Evolutionary conservation across 371 early-diverging fungal genomes (phyloP), one percentile per base, ranked within the genome.

Genomic region (Rhizopus sp.): DNA sequence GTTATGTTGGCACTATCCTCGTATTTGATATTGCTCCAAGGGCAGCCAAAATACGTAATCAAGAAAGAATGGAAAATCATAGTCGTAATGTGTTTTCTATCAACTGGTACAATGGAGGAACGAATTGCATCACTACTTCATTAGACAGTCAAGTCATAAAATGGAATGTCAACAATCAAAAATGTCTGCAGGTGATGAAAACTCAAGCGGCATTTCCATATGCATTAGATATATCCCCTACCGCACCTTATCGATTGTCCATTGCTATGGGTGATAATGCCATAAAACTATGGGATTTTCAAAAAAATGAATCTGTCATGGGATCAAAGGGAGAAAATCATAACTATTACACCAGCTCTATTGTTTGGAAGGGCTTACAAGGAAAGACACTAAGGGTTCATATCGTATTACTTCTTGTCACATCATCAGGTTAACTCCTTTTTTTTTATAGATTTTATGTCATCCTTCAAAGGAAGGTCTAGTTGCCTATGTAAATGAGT

Each of bases 291-390:
- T 78, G 82, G 77, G 57, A 67, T 16, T 60, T 68, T 46, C 58
- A 64, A 42, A 52, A 50, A 37, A 16, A 42, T 5, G 41, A 50
- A 8, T 50, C 50, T 3, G 34, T 64, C 7, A 49, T 70, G 50
- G 41, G 42, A 5, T 31, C 51, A 9, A 65, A 42, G 0, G 29
- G 29, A 7, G 30, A 9, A 30, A 29, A 37, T 16, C 61, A 64
- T 15, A 60, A 76, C 44, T 70, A 73, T 42, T 82, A 75, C 50
- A 62, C 57, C 7, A 53, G 69, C 5, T 55, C 30, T 16, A 38
- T 66, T 4, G 51, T 78, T 1, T 82, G 80, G 78, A 69, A 66
- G 52, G 75, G 76, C 0, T 34, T 82, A 13, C 72, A 77, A 58
- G 78, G 74, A 10, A 64, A 73, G 53, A 73, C 80, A 16, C 57